Conservation (phyloP, 768 basidiomycete genomes). For the Kockovaella imperatae region DNA sequence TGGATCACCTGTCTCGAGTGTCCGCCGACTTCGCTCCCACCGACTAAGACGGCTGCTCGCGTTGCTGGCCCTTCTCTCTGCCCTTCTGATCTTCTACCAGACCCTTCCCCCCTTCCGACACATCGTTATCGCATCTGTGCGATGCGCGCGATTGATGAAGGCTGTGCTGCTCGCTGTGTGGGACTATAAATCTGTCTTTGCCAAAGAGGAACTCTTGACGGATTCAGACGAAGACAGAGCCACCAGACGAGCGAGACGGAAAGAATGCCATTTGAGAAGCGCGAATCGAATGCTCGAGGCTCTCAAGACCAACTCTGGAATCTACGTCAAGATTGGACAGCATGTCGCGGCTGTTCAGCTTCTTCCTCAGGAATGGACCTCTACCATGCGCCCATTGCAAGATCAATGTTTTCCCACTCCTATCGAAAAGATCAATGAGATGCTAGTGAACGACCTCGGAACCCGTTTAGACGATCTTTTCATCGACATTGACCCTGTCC, state of each 20-base stretch:
- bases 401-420: slow-evolving; percentile 89
- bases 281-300: slow-evolving; percentile 70
- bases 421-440: slow-evolving; percentile 62
- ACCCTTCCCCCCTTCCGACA: slow-evolving; percentile 68
- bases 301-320: slow-evolving; percentile 66
- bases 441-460: slow-evolving; percentile 73
- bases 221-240: slow-evolving; percentile 47
- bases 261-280: slow-evolving; percentile 72
- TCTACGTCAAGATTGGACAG: slow-evolving; percentile 61
- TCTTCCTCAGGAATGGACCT: slow-evolving; percentile 60
- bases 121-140: slow-evolving; percentile 59
- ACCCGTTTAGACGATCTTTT: slow-evolving; percentile 61
- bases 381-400: slow-evolving; percentile 52
- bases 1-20: background rate
- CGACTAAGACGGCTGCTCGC: slow-evolving; percentile 22
- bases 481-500: slow-evolving; percentile 71
- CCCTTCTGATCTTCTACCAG: slow-evolving; percentile 51
- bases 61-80: slow-evolving; percentile 24
- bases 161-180: slow-evolving; percentile 44
- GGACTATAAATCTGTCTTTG: slow-evolving; percentile 42
- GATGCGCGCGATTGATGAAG: slow-evolving; percentile 74
- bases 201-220: slow-evolving; percentile 39
- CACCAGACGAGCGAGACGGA: slow-evolving; percentile 65
- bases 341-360: slow-evolving; percentile 62
- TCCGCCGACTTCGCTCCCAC: background rate